Conservation (phyloP, 176 grass and related monocot species). For the Triticum monococcum region DNA sequence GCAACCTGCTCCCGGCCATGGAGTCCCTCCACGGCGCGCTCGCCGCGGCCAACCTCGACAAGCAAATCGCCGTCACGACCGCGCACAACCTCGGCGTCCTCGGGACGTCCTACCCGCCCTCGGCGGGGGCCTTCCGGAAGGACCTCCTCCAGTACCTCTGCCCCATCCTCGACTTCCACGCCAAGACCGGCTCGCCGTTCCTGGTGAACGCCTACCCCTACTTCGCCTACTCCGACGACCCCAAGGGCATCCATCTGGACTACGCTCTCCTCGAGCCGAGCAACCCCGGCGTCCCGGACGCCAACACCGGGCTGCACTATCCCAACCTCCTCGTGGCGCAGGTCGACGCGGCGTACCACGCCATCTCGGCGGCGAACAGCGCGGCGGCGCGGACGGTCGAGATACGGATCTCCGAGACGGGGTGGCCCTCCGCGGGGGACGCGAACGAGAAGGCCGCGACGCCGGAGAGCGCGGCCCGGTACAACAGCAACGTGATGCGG, state of each 20-base stretch:
- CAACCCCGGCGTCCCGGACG: conserved; percentile 48
- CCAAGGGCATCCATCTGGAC: conserved; percentile 45
- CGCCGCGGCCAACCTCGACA: conserved; percentile 39
- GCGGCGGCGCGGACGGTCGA: conserved; percentile 45
- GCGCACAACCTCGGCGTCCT: conserved; percentile 58
- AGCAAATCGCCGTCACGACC: conserved; percentile 58
- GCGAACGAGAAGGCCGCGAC: conserved; percentile 57
- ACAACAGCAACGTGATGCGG: conserved; percentile 80
- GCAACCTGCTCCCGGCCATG: conserved; percentile 54
- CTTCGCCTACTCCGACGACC: conserved; percentile 61
- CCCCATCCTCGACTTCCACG: conserved; percentile 70
- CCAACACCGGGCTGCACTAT: conserved; percentile 51
- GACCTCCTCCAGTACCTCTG: conserved; percentile 51
- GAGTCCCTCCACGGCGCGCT: conserved; percentile 52
- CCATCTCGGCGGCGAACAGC: conserved; percentile 55
- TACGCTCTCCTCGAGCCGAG: conserved; percentile 60
- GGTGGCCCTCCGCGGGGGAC: conserved; percentile 62
- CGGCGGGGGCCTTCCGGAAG: conserved; percentile 31
- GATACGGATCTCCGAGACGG: conserved; percentile 73
- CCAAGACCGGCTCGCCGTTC: conserved; percentile 53
- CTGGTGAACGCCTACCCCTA: conserved; percentile 79
- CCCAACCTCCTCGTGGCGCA: conserved; percentile 69
- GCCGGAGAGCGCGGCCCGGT: conserved; percentile 58
- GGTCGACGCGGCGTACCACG: conserved; percentile 77
- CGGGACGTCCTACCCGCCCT: conserved; percentile 64